Conservation (phyloP, 106 monocot species). For the Posidonia australis region DNA sequence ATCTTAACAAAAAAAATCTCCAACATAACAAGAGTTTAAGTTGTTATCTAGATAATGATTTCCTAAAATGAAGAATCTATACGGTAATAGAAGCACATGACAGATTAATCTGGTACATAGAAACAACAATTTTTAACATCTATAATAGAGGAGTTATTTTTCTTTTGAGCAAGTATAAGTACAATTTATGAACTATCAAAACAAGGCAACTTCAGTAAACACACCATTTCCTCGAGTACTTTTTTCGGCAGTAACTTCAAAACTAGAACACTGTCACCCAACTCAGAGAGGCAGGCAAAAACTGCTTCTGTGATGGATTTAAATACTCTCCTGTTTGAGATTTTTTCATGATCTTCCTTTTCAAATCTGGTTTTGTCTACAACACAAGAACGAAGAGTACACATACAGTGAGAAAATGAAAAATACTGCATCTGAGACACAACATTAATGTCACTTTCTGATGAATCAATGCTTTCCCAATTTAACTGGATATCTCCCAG, state of each 20-base stretch:
- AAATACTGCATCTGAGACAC: not conserved
- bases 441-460: not conserved
- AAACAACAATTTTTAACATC: no score
- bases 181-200: not conserved
- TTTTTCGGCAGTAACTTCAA: slow-evolving; percentile 34
- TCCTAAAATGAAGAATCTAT: no score
- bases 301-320: slow-evolving; percentile 25
- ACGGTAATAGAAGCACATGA: no score
- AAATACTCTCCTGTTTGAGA: slow-evolving; percentile 29
- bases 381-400: slow-evolving; percentile 3
- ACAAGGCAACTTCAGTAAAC: not conserved
- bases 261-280: slow-evolving; percentile 58
- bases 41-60: no score
- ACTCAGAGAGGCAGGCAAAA: slow-evolving; percentile 40
- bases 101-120: no score
- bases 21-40: no score
- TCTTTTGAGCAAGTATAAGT: not conserved
- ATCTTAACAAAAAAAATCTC: no score
- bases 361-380: slow-evolving; percentile 21
- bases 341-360: slow-evolving; percentile 13
- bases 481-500: not conserved
- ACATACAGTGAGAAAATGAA: not conserved
- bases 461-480: not conserved
- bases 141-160: not conserved
- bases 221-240: slow-evolving; percentile 43